Conservation (phyloP, 768 basidiomycete species). For the Kwoniella mangroviensis region DNA sequence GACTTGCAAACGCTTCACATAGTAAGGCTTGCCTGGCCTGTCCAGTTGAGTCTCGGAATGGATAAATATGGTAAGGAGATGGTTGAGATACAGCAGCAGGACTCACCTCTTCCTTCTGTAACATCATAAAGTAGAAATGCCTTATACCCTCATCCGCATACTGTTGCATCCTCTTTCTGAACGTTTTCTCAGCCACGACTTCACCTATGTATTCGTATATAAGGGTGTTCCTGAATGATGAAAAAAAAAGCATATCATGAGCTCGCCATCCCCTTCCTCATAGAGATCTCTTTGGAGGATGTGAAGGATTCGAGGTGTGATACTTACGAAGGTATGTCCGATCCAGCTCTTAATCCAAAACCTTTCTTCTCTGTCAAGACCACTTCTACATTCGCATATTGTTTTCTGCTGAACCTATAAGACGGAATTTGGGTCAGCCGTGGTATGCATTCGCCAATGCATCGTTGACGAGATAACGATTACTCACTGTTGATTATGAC, state of each 20-base stretch:
- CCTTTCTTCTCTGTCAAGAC: constrained; percentile 95
- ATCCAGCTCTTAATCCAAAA: constrained; percentile 81
- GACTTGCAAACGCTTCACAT: too few relatives aligned
- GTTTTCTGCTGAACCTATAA: constrained; percentile 78
- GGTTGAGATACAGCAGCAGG: not conserved
- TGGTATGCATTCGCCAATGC: not conserved
- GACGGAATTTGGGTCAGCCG: not conserved
- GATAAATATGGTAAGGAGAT: not conserved
- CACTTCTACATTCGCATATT: constrained; percentile 85
- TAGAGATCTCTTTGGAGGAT: too few relatives aligned
- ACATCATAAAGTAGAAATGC: constrained; percentile 99
- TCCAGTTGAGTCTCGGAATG: too few relatives aligned
- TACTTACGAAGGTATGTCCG: constrained; percentile 59
- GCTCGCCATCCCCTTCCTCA: too few relatives aligned
- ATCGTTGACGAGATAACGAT: not conserved
- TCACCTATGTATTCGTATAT: constrained; percentile 99
- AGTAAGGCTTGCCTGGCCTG: too few relatives aligned
- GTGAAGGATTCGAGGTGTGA: not conserved
- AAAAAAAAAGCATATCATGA: not conserved
- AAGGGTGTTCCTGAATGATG: constrained; percentile 72
- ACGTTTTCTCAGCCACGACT: constrained; percentile 82
- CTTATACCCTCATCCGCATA: constrained; percentile 91
- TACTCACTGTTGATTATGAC: constrained; percentile 89
- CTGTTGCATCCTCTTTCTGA: constrained; percentile 90
- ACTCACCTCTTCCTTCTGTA: constrained; percentile 93